A percentile compares a stretch with the other conserved stretches of the same genome.
phyloP scores from a whole-genome alignment of 768 basidiomycete species.

The Dentipellis fragilis region DNA sequence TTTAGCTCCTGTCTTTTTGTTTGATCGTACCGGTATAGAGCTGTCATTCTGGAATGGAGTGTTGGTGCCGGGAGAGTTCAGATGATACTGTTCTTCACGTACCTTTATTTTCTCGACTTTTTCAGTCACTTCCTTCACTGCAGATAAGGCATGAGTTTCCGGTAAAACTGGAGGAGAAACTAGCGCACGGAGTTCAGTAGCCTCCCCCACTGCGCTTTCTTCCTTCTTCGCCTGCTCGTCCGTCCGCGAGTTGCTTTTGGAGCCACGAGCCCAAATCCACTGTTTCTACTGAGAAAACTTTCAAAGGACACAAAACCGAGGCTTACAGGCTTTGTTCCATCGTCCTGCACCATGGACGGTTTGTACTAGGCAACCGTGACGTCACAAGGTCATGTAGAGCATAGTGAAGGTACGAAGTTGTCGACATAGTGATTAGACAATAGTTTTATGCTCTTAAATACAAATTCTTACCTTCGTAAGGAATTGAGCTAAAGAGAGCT shows the following conservation, averaged over 20 bases:
- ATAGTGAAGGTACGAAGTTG: too few relatives aligned
- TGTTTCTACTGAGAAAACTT: not conserved
- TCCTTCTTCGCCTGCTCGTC: not conserved
- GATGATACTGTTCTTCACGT: too few relatives aligned
- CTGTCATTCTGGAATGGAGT: conserved; percentile 41
- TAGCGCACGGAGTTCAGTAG: not conserved
- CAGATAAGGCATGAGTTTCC: not conserved
- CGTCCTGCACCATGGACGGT: conserved; percentile 71
- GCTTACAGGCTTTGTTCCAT: conserved; percentile 64
- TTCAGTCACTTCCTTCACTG: conserved; percentile 50
- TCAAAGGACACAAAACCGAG: not conserved
- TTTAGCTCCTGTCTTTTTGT: conserved; percentile 60
- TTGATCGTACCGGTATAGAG: conserved; percentile 56
- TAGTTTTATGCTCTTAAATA: too few relatives aligned
- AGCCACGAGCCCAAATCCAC: not conserved
- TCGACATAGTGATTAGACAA: too few relatives aligned
- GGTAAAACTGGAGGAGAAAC: not conserved
- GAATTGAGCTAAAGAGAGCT: not conserved
- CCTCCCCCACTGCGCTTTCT: not conserved
- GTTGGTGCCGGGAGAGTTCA: too few relatives aligned
- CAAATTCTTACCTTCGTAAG: not conserved
- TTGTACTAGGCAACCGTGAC: conserved; percentile 37
- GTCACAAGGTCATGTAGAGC: not conserved
- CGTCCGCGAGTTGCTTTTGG: not conserved
- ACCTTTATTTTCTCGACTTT: conserved; percentile 56